Evolutionary conservation across 352 stramenopile species (phyloP).

Genomic region (Phytophthora pisi): DNA sequence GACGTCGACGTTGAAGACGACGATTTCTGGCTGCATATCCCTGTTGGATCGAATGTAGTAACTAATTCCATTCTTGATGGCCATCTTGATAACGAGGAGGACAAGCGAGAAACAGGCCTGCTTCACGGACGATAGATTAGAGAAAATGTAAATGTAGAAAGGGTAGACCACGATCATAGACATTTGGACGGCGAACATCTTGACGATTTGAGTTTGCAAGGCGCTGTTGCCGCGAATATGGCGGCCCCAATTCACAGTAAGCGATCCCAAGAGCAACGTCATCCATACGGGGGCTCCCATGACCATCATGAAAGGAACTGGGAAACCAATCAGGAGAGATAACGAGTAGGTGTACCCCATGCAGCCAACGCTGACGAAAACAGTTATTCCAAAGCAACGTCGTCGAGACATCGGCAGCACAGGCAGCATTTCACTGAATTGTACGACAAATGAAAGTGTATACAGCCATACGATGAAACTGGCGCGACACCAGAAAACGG

Average conservation of each 20-base stretch:
- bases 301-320: conserved; percentile 23
- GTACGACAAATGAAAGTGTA: conserved; percentile 10
- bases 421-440: conserved; percentile 15
- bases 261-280: conserved; percentile 3
- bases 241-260: not conserved
- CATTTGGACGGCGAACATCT: conserved; percentile 6
- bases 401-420: conserved; percentile 8
- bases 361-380: conserved; percentile 11
- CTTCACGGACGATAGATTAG: not conserved
- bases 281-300: conserved; percentile 10
- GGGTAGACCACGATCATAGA: conserved; percentile 27
- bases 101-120: conserved; percentile 29
- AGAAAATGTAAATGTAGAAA: conserved; percentile 31
- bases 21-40: conserved; percentile 32
- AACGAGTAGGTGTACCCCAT: conserved; percentile 12
- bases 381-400: conserved; percentile 14
- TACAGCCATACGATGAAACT: conserved; percentile 6
- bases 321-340: conserved; percentile 18
- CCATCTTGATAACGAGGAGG: conserved; percentile 32
- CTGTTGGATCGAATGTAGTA: conserved; percentile 12
- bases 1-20: conserved; percentile 44
- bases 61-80: conserved; percentile 32
- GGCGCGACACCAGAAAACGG: conserved; percentile 15
- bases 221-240: conserved; percentile 2
- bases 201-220: conserved; percentile 2